These are phyloP conservation scores for Cucumis cinereus DNA, from an alignment of 306 rosid genomes.

Conservation along the genomic window DNA sequence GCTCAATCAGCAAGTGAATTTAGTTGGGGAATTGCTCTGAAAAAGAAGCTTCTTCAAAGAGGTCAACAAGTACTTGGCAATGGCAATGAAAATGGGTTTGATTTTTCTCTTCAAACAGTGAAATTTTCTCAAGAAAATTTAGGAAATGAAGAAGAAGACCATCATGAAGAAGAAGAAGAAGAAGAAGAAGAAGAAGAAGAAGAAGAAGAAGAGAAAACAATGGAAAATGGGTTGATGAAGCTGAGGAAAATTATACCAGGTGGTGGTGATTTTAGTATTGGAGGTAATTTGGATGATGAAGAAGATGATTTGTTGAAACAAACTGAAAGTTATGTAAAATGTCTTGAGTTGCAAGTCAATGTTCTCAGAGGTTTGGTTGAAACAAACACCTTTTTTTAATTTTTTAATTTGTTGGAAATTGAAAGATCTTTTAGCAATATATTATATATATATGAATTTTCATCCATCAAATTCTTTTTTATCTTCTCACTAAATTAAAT, in stretches of 20 bases:
- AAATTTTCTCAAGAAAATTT: background rate
- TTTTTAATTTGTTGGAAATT: background rate
- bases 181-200: background rate
- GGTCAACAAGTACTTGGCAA: background rate
- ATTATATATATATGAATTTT: background rate
- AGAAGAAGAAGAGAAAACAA: background rate
- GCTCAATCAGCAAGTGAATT: constrained; percentile 38
- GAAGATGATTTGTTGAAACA: constrained; percentile 34
- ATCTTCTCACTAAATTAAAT: background rate
- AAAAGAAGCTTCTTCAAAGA: constrained; percentile 36
- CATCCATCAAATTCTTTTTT: background rate
- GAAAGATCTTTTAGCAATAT: background rate
- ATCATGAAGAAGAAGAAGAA: background rate
- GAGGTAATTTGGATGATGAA: constrained; percentile 19
- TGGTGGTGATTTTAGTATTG: constrained; percentile 26
- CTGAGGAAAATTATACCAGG: constrained; percentile 30
- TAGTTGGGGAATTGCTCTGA: constrained; percentile 55
- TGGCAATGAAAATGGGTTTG: background rate
- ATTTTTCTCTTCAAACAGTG: background rate
- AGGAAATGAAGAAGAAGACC: background rate
- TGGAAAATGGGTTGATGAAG: background rate
- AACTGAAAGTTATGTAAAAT: constrained; percentile 39
- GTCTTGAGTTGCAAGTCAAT: constrained; percentile 59
- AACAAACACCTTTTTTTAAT: constrained; percentile 3
- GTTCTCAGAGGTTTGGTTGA: constrained; percentile 40